A percentile compares a stretch with the other conserved stretches of the same genome.
phyloP scores from a whole-genome alignment of 257 asterid species.

The Handroanthus guayacan region DNA sequence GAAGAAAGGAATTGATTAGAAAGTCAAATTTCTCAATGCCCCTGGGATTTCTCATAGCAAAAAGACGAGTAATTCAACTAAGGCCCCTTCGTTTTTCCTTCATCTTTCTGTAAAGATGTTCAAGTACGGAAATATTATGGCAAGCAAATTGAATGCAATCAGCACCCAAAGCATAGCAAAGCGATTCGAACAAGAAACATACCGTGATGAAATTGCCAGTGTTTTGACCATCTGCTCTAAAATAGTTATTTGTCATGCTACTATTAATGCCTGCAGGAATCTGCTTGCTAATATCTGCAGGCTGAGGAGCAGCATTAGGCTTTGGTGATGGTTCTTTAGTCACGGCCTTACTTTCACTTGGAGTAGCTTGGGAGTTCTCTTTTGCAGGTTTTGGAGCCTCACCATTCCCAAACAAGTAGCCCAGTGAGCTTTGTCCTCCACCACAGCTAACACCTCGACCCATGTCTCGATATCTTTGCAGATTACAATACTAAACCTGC shows the following conservation, averaged over 20 bases:
- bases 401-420: slow-evolving; percentile 53
- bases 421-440: slow-evolving; percentile 63
- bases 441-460: slow-evolving; percentile 66
- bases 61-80: not conserved
- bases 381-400: slow-evolving; percentile 52
- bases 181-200: not conserved
- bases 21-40: not conserved
- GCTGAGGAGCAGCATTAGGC: slow-evolving; percentile 43
- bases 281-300: slow-evolving; percentile 48
- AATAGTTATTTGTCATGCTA: slow-evolving; percentile 45
- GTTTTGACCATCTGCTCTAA: slow-evolving; percentile 57
- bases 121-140: not conserved
- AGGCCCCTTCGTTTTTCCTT: not conserved
- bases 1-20: not conserved
- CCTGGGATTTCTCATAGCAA: not conserved
- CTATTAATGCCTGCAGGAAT: slow-evolving; percentile 59
- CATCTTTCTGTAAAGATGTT: not conserved
- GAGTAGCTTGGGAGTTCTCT: slow-evolving; percentile 37
- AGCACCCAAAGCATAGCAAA: not conserved
- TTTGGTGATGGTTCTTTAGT: slow-evolving; percentile 45
- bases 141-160: not conserved
- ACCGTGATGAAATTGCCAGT: slow-evolving; percentile 60
- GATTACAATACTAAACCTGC: slow-evolving; percentile 15
- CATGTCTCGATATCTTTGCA: slow-evolving; percentile 37
- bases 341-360: slow-evolving; percentile 38